Evolutionary conservation across 2,329 filamentous ascomycete genomes (phyloP).

Genomic region (Fusarium robinianum): DNA sequence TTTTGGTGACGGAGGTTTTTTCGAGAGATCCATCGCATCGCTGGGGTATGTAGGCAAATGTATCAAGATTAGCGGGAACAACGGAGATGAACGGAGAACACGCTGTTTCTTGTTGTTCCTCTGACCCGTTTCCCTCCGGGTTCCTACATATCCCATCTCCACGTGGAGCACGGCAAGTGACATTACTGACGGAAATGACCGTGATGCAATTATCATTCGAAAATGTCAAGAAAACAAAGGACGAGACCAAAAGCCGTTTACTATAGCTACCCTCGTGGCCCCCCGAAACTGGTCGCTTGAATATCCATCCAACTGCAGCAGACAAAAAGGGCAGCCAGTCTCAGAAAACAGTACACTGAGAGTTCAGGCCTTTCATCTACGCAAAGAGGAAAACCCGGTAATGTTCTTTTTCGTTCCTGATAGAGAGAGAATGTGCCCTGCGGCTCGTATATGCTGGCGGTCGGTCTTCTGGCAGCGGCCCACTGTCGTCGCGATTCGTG

Average conservation of each 20-base stretch:
- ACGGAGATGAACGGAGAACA: slow-evolving; percentile 19
- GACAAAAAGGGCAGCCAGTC: too few species aligned
- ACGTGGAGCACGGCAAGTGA: slow-evolving; percentile 4
- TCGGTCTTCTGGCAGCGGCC: slow-evolving; percentile 13
- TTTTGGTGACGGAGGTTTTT: too few species aligned
- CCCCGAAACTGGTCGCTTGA: too few species aligned
- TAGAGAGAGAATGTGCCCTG: not conserved
- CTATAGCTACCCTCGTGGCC: not conserved
- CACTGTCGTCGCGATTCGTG: too few species aligned
- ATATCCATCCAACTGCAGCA: too few species aligned
- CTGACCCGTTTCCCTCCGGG: slow-evolving; percentile 4
- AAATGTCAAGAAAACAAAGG: too few species aligned
- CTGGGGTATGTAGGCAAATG: too few species aligned
- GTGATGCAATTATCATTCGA: slow-evolving; percentile 8
- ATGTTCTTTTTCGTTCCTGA: too few species aligned
- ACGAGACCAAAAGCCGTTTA: not conserved
- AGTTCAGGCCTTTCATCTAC: too few species aligned
- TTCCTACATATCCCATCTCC: slow-evolving; percentile 18
- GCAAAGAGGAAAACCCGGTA: too few species aligned
- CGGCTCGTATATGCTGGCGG: slow-evolving; percentile 7
- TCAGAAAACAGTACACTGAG: slow-evolving; percentile 5
- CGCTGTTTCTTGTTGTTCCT: not conserved
- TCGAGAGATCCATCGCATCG: too few species aligned
- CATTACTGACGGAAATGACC: slow-evolving; percentile 6
- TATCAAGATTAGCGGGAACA: slow-evolving; percentile 1